Percentiles rank a stretch among this genome's conserved stretches.
These are phyloP conservation scores for Taxillus chinensis DNA, from an alignment of 164 flowering plant species.

Conservation along the genomic window DNA sequence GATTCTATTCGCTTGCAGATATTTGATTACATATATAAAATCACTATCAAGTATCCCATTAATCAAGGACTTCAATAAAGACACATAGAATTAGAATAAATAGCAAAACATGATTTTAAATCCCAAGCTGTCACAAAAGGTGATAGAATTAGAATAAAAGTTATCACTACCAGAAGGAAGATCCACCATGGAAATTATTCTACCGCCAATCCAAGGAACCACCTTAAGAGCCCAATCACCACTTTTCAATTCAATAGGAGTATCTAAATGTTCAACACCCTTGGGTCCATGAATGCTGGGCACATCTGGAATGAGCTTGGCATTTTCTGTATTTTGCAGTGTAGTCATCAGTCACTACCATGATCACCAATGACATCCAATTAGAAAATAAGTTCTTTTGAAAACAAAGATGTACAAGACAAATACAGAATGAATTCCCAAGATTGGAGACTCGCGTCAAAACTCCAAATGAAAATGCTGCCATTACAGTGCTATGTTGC, in stretches of 20 bases:
- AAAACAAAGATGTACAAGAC: neutral
- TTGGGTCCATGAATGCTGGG: constrained; percentile 40
- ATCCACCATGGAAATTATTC: constrained; percentile 85
- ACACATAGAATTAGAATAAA: no score
- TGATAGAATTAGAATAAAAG: neutral
- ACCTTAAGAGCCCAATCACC: constrained; percentile 76
- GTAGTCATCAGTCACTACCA: neutral
- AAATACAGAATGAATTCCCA: no score
- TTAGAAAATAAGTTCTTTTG: neutral
- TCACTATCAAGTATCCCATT: no score
- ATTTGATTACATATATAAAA: no score
- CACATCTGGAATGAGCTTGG: constrained; percentile 53
- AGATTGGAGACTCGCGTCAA: no score
- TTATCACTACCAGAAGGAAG: constrained; percentile 61
- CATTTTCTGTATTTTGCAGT: constrained; percentile 42
- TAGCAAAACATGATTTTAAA: no score
- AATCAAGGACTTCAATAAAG: no score
- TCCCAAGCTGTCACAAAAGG: no score
- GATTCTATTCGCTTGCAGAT: no score
- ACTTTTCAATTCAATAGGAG: constrained; percentile 63
- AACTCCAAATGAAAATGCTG: no score
- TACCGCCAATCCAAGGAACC: constrained; percentile 95
- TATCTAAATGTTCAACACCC: constrained; percentile 59
- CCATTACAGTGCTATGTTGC: no score
- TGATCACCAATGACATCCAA: neutral